These are phyloP conservation scores for Beverwykella pulmonaria DNA, from an alignment of 495 filamentous ascomycete genomes.

Conservation along the genomic window DNA sequence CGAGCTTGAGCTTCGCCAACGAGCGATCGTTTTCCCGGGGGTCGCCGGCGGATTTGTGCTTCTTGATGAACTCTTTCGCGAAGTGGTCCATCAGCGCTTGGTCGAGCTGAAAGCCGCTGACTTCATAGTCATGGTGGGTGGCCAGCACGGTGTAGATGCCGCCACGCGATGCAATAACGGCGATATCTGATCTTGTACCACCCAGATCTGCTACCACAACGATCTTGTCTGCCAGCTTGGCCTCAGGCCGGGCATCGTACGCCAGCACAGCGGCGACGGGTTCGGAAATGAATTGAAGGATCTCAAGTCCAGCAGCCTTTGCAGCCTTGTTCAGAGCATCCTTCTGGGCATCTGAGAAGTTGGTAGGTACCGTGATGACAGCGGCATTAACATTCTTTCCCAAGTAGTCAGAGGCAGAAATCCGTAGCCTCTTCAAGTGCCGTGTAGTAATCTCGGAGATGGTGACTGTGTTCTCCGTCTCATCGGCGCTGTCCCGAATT, in stretches of 20 bases:
- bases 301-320: slow-evolving; percentile 78
- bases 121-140: slow-evolving; percentile 92
- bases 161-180: slow-evolving; percentile 84
- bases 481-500: slow-evolving; percentile 72
- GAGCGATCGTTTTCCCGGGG: slow-evolving; percentile 78
- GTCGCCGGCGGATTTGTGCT: slow-evolving; percentile 72
- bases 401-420: slow-evolving; percentile 85
- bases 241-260: slow-evolving; percentile 84
- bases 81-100: slow-evolving; percentile 92
- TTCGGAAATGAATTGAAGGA: slow-evolving; percentile 90
- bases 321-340: slow-evolving; percentile 76
- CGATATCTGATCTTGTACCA: slow-evolving; percentile 87
- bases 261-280: slow-evolving; percentile 89
- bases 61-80: slow-evolving; percentile 97
- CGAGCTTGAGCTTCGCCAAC: slow-evolving; percentile 88
- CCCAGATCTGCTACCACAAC: slow-evolving; percentile 91
- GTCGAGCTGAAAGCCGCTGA: slow-evolving; percentile 79
- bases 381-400: slow-evolving; percentile 90
- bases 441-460: slow-evolving; percentile 86
- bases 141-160: slow-evolving; percentile 97
- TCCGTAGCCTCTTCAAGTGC: slow-evolving; percentile 77
- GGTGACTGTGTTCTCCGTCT: slow-evolving; percentile 68
- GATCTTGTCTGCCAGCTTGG: slow-evolving; percentile 77
- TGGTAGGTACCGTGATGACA: slow-evolving; percentile 90
- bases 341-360: slow-evolving; percentile 85